These are phyloP conservation scores for Porogramme epimiltina DNA, from an alignment of 1,284 basidiomycete species.

Conservation along the genomic window DNA sequence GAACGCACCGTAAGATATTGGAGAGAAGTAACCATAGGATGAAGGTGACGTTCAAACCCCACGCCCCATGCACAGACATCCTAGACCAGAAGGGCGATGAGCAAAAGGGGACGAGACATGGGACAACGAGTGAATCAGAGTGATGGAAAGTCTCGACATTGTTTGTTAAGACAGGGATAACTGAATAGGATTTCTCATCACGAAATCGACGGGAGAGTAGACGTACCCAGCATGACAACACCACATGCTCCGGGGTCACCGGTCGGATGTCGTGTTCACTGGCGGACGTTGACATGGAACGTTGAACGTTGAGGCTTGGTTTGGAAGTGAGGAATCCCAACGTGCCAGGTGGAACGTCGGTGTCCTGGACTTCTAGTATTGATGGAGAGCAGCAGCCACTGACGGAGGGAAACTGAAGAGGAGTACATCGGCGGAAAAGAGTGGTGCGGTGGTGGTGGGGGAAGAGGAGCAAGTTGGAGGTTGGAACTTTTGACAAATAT, in stretches of 20 bases:
- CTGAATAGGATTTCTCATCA: slow-evolving; percentile 1
- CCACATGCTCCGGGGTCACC: slow-evolving; percentile 25
- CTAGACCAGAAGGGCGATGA: slow-evolving; percentile 1
- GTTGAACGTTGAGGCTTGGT: slow-evolving; percentile 26
- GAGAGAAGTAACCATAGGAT: no score
- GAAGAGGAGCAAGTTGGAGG: no score
- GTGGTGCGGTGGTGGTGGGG: no score
- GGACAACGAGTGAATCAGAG: no score
- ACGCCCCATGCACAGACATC: slow-evolving; percentile 14
- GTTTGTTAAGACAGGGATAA: slow-evolving; percentile 1
- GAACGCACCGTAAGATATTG: no score
- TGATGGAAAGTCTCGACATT: neutral
- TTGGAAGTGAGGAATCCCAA: slow-evolving; percentile 29
- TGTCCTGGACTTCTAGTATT: neutral
- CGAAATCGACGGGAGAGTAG: neutral
- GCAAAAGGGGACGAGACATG: neutral
- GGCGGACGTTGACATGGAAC: neutral
- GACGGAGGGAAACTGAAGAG: no score
- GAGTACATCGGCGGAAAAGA: no score
- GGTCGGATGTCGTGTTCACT: neutral
- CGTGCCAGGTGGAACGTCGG: no score
- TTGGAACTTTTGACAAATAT: no score
- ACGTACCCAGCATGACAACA: neutral
- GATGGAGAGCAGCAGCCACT: no score
- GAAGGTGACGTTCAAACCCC: no score